Percentiles rank a stretch among this genome's conserved stretches.
These are phyloP conservation scores for Bocquillonia castaneifolia DNA, from an alignment of 441 rosid species.

Conservation along the genomic window DNA sequence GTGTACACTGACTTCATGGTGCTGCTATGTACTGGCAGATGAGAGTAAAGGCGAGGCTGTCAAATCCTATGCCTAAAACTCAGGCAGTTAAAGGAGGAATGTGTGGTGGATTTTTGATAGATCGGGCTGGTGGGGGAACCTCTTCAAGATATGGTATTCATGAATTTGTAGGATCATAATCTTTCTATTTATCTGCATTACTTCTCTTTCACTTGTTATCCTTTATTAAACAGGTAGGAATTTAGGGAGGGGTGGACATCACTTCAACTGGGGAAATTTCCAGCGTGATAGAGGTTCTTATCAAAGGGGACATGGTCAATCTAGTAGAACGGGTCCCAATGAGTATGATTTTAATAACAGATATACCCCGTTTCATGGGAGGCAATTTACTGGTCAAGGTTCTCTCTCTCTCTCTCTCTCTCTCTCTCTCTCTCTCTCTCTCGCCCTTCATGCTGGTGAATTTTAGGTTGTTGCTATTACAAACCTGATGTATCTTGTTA, in stretches of 20 bases:
- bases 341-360: slow-evolving; percentile 34
- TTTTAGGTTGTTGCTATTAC: background rate
- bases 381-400: slow-evolving; percentile 39
- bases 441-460: background rate
- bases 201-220: slow-evolving; percentile 14
- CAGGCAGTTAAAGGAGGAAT: slow-evolving; percentile 71
- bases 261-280: slow-evolving; percentile 32
- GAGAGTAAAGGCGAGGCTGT: slow-evolving; percentile 61
- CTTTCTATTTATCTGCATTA: slow-evolving; percentile 12
- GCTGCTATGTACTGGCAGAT: slow-evolving; percentile 29
- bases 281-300: slow-evolving; percentile 40
- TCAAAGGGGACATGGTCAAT: slow-evolving; percentile 36
- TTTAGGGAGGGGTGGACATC: slow-evolving; percentile 39
- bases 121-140: slow-evolving; percentile 32
- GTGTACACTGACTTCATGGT: slow-evolving; percentile 12
- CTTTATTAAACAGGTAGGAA: slow-evolving; percentile 38
- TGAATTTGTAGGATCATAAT: slow-evolving; percentile 11
- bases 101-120: slow-evolving; percentile 60
- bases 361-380: slow-evolving; percentile 33
- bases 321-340: slow-evolving; percentile 32
- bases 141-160: slow-evolving; percentile 48
- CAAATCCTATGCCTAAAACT: slow-evolving; percentile 66
- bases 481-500: slow-evolving; percentile 12
- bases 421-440: background rate
- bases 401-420: slow-evolving; percentile 13